Percentiles rank a stretch among this genome's conserved stretches.
Evolutionary conservation across 495 filamentous ascomycete genomes (phyloP).

Genomic region (Neurospora sp.): DNA sequence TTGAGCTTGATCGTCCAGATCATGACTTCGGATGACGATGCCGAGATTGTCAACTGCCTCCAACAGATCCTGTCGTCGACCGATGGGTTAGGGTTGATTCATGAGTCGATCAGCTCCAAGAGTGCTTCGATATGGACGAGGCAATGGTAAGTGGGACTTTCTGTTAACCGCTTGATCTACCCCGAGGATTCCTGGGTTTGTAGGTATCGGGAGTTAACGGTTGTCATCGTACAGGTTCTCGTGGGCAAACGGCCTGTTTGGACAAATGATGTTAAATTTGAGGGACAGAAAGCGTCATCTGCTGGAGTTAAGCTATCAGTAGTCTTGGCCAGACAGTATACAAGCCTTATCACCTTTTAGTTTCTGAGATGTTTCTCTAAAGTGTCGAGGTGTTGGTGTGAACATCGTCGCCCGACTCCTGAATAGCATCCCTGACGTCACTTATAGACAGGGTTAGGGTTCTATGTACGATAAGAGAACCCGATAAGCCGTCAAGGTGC

Average conservation of each 20-base stretch:
- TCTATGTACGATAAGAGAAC: background rate
- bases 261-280: constrained; percentile 45
- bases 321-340: background rate
- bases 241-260: constrained; percentile 51
- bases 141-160: constrained; percentile 33
- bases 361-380: background rate
- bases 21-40: constrained; percentile 43
- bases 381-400: background rate
- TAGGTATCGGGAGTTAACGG: background rate
- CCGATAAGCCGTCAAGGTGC: background rate
- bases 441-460: background rate
- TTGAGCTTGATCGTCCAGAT: constrained; percentile 40
- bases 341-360: background rate
- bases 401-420: background rate
- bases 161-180: background rate
- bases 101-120: constrained; percentile 27
- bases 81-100: constrained; percentile 36
- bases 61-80: constrained; percentile 43
- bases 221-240: constrained; percentile 33
- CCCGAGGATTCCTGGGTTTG: background rate
- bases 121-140: constrained; percentile 34
- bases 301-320: constrained; percentile 25
- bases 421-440: background rate
- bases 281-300: constrained; percentile 39
- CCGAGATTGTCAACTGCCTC: constrained; percentile 42